Conservation (phyloP, 2,329 filamentous ascomycete genomes). For the Lizonia empirigonia region DNA sequence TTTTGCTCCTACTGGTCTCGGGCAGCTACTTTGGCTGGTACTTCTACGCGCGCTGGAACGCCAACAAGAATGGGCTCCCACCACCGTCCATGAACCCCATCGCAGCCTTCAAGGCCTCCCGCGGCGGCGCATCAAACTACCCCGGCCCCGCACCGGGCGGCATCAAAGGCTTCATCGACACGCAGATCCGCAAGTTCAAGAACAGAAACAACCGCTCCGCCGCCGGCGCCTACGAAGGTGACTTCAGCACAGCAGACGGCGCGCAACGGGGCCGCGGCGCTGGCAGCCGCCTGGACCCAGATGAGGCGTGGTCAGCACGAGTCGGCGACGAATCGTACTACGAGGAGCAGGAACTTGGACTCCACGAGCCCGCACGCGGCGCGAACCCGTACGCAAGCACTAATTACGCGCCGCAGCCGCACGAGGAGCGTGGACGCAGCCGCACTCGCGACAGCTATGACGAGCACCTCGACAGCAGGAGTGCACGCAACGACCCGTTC, state of each 20-base stretch:
- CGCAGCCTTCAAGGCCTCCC: conserved; percentile 66
- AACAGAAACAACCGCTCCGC: conserved; percentile 70
- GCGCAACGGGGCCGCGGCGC: conserved; percentile 48
- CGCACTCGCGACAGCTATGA: conserved; percentile 55
- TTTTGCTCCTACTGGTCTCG: conserved; percentile 69
- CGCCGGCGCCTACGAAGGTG: conserved; percentile 75
- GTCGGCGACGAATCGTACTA: conserved; percentile 79
- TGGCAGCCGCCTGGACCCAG: conserved; percentile 73
- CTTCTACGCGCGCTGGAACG: conserved; percentile 72
- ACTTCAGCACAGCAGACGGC: conserved; percentile 46
- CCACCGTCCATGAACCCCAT: conserved; percentile 73
- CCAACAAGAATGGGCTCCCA: conserved; percentile 75
- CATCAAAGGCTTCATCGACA: conserved; percentile 73
- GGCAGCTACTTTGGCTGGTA: conserved; percentile 70
- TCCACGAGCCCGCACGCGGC: conserved; percentile 53
- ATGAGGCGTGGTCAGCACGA: conserved; percentile 83
- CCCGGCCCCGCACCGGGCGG: conserved; percentile 63
- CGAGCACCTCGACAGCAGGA: conserved; percentile 42
- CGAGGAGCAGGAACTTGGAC: conserved; percentile 76
- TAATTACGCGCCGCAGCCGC: conserved; percentile 37
- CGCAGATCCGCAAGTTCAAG: conserved; percentile 67
- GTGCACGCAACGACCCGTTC: conserved; percentile 39
- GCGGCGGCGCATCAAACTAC: conserved; percentile 50
- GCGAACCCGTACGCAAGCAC: conserved; percentile 35
- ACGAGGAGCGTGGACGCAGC: conserved; percentile 52